Evolutionary conservation across 306 rosid genomes (phyloP).

Genomic region (Rosa multiflora): DNA sequence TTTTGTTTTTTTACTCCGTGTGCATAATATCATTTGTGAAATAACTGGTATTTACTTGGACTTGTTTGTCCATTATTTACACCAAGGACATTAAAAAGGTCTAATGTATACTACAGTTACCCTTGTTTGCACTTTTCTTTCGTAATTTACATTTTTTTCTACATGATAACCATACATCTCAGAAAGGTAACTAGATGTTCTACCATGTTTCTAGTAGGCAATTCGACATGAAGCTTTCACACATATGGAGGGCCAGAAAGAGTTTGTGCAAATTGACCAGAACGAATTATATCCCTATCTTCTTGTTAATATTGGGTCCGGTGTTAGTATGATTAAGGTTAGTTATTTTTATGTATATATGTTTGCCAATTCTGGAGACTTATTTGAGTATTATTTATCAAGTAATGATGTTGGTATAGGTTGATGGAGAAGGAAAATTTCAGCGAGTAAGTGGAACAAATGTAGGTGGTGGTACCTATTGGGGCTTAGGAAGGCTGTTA

Average conservation of each 20-base stretch:
- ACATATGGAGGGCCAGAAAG: slow-evolving; percentile 95
- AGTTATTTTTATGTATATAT: slow-evolving; percentile 9
- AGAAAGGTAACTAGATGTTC: slow-evolving; percentile 42
- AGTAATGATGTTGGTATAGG: slow-evolving; percentile 43
- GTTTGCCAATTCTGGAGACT: slow-evolving; percentile 25
- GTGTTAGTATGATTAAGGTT: slow-evolving; percentile 99
- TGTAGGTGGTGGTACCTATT: slow-evolving; percentile 99
- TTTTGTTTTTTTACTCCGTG: neutral
- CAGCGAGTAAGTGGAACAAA: slow-evolving; percentile 97
- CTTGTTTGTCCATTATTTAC: neutral
- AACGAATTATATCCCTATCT: slow-evolving; percentile 92
- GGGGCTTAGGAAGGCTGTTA: slow-evolving; percentile 95
- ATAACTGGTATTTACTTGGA: neutral
- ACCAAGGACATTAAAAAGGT: neutral
- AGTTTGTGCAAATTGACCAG: slow-evolving; percentile 92
- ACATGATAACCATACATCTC: neutral
- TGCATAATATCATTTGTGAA: neutral
- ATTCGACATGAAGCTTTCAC: slow-evolving; percentile 99
- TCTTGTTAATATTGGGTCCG: slow-evolving; percentile 97
- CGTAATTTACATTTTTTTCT: slow-evolving; percentile 7
- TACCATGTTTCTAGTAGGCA: slow-evolving; percentile 80
- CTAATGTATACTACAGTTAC: neutral
- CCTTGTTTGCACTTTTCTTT: neutral
- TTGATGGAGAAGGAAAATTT: slow-evolving; percentile 96
- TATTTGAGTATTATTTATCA: slow-evolving; percentile 18